phyloP scores from a whole-genome alignment of 2,329 filamentous ascomycete species.

The Ambrosiella beaveri region DNA sequence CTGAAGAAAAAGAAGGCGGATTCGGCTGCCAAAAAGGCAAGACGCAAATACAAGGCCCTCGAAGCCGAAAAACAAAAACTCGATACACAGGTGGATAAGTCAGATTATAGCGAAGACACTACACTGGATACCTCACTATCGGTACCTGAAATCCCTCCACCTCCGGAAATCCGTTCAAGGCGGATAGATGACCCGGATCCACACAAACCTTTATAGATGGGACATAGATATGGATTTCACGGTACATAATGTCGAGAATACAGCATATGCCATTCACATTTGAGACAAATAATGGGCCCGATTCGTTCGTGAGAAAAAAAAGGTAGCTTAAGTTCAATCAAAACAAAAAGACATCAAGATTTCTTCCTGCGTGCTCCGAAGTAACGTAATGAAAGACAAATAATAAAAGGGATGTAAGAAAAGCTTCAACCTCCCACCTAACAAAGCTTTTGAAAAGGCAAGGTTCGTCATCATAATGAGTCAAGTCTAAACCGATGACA shows the following conservation, averaged over 20 bases:
- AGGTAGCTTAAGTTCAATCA: constrained; percentile 2
- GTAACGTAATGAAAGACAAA: constrained; percentile 21
- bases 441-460: constrained; percentile 11
- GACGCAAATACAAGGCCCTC: constrained; percentile 56
- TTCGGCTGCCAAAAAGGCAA: constrained; percentile 65
- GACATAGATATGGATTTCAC: background rate
- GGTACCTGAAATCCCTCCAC: background rate
- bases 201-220: background rate
- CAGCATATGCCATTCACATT: background rate
- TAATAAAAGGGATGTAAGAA: constrained; percentile 8
- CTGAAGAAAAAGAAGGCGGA: constrained; percentile 51
- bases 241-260: background rate
- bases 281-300: background rate
- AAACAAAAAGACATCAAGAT: constrained; percentile 9
- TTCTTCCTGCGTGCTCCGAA: constrained; percentile 6
- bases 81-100: background rate
- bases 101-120: background rate
- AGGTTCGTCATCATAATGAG: constrained; percentile 4
- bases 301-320: constrained; percentile 1
- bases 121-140: background rate
- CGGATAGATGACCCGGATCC: background rate
- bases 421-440: constrained; percentile 9
- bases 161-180: background rate
- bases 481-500: background rate
- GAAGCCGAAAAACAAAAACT: constrained; percentile 28